Evolutionary conservation across 805 yeast species (phyloP).

Genomic region (Yamadazyma laniorum): DNA sequence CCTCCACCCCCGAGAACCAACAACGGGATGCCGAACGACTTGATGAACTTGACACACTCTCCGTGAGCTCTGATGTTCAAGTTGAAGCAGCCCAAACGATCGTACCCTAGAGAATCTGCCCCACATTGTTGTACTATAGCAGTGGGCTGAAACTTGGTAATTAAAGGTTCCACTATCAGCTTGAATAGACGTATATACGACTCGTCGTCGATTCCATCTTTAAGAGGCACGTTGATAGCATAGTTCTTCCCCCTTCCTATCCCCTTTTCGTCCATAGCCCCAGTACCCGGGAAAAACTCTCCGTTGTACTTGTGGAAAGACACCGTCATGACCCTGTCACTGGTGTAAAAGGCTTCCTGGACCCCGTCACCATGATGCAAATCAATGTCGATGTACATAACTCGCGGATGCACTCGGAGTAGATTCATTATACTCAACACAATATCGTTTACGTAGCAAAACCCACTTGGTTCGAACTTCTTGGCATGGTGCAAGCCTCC

Average conservation of each 20-base stretch:
- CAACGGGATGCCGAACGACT: slow-evolving; percentile 86
- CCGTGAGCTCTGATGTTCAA: slow-evolving; percentile 91
- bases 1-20: slow-evolving; percentile 97
- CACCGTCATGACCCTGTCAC: slow-evolving; percentile 95
- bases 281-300: slow-evolving; percentile 96
- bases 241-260: slow-evolving; percentile 86
- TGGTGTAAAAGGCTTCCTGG: slow-evolving; percentile 92
- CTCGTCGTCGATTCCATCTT: slow-evolving; percentile 95
- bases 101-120: slow-evolving; percentile 93
- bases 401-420: slow-evolving; percentile 86
- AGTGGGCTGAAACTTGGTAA: slow-evolving; percentile 88
- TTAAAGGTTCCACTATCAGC: slow-evolving; percentile 85
- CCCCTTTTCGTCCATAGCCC: slow-evolving; percentile 86
- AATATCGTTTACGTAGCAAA: slow-evolving; percentile 93
- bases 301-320: slow-evolving; percentile 93
- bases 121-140: slow-evolving; percentile 96
- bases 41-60: slow-evolving; percentile 87
- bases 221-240: slow-evolving; percentile 85
- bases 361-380: slow-evolving; percentile 98
- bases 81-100: slow-evolving; percentile 91
- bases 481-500: slow-evolving; percentile 98
- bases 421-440: slow-evolving; percentile 84
- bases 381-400: slow-evolving; percentile 90
- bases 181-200: slow-evolving; percentile 74
- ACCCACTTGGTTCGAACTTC: slow-evolving; percentile 90